These are phyloP conservation scores for Rubia balearica DNA, from an alignment of 305 asterid species.

Conservation along the genomic window DNA sequence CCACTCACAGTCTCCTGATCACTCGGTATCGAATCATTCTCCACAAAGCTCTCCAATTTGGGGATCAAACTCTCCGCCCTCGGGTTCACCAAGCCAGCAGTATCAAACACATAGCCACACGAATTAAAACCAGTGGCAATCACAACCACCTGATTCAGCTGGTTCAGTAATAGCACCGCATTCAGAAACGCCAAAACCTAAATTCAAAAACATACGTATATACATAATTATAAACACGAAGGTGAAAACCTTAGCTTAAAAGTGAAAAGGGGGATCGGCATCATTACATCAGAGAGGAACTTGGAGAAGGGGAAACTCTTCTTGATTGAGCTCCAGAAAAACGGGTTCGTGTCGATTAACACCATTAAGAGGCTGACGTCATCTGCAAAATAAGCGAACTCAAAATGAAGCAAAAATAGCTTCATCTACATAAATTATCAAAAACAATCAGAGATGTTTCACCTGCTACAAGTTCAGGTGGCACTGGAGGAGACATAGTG, in stretches of 20 bases:
- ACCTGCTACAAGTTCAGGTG: too few relatives aligned
- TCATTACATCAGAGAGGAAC: slow-evolving; percentile 64
- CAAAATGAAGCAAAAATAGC: too few relatives aligned
- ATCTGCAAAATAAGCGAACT: slow-evolving; percentile 33
- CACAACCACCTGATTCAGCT: slow-evolving; percentile 79
- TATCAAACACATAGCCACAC: slow-evolving; percentile 63
- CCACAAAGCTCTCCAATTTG: slow-evolving; percentile 65
- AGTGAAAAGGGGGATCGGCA: neutral
- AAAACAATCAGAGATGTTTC: too few relatives aligned
- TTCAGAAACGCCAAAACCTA: slow-evolving; percentile 78
- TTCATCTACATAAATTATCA: too few relatives aligned
- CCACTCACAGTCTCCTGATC: slow-evolving; percentile 44
- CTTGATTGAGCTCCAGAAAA: slow-evolving; percentile 67
- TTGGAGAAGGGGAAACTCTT: slow-evolving; percentile 50
- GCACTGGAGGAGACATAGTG: too few relatives aligned
- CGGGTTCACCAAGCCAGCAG: slow-evolving; percentile 42
- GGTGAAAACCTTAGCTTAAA: slow-evolving; percentile 1
- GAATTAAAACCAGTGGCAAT: slow-evolving; percentile 75
- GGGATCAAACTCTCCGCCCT: slow-evolving; percentile 65
- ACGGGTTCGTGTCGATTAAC: slow-evolving; percentile 63
- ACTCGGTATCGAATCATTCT: slow-evolving; percentile 55
- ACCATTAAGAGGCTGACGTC: slow-evolving; percentile 83
- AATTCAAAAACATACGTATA: slow-evolving; percentile 4
- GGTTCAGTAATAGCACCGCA: slow-evolving; percentile 63
- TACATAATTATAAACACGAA: neutral